These are phyloP conservation scores for Thalassia testudinum DNA, from an alignment of 116 monocot genomes.

Conservation along the genomic window DNA sequence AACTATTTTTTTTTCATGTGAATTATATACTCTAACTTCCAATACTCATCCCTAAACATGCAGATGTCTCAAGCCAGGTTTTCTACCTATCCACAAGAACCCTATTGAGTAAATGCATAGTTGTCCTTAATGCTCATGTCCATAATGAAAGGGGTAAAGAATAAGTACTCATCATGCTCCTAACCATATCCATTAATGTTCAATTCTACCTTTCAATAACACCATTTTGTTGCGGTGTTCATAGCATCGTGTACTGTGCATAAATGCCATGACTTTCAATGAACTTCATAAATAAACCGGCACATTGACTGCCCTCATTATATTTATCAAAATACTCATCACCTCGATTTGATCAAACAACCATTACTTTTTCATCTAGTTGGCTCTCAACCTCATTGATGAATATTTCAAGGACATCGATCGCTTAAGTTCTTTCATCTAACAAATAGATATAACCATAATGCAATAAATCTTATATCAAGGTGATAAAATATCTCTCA, in stretches of 20 bases:
- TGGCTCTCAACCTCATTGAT: conserved; percentile 1
- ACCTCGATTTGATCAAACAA: not conserved
- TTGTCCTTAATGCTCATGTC: not conserved
- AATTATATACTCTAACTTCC: not conserved
- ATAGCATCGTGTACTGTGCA: not conserved
- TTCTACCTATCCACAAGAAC: not conserved
- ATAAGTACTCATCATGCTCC: not conserved
- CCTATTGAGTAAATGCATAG: not conserved
- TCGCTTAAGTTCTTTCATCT: not conserved
- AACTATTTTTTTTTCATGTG: too few species aligned
- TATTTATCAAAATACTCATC: not conserved
- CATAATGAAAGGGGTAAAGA: not conserved
- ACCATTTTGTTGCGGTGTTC: not conserved
- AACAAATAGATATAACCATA: not conserved
- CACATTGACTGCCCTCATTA: not conserved
- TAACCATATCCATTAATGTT: too few species aligned
- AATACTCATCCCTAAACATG: not conserved
- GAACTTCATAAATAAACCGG: not conserved
- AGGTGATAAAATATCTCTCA: not conserved
- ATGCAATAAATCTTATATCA: not conserved
- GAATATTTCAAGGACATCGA: not conserved
- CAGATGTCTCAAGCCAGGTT: too few species aligned
- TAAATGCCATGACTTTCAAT: too few species aligned
- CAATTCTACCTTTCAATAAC: not conserved
- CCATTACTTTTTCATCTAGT: not conserved